A percentile compares a stretch with the other conserved stretches of the same genome.
phyloP scores from a whole-genome alignment of 1,139 yeast genomes.

The Williopsis jadinii region DNA sequence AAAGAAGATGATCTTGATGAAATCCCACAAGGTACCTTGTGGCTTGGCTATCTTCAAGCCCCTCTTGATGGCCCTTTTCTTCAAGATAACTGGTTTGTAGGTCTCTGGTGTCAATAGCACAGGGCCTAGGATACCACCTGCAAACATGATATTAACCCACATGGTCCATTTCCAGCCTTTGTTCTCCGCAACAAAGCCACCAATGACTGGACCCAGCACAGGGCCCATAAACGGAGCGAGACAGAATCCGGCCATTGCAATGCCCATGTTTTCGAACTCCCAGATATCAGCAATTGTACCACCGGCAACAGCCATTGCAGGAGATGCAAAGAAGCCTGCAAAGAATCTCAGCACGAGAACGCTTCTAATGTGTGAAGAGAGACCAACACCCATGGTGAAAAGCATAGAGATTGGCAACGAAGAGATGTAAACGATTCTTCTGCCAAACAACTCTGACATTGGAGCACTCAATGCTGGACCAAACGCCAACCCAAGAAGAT shows the following conservation, averaged over 20 bases:
- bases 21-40: conserved; percentile 22
- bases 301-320: conserved; percentile 81
- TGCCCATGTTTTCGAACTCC: conserved; percentile 55
- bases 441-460: conserved; percentile 65
- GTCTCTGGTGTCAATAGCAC: conserved; percentile 61
- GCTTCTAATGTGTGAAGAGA: conserved; percentile 48
- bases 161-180: conserved; percentile 74
- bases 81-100: conserved; percentile 54
- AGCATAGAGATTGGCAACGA: conserved; percentile 65
- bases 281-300: conserved; percentile 79
- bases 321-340: conserved; percentile 75
- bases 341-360: conserved; percentile 68
- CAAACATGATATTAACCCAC: conserved; percentile 71
- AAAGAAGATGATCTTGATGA: conserved; percentile 32
- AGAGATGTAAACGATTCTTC: conserved; percentile 52
- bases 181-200: conserved; percentile 65
- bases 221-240: conserved; percentile 76
- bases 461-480: conserved; percentile 80
- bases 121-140: conserved; percentile 58
- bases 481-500: conserved; percentile 60
- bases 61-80: conserved; percentile 50
- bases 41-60: conserved; percentile 40
- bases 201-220: conserved; percentile 74
- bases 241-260: conserved; percentile 67
- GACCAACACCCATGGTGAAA: conserved; percentile 71